These are phyloP conservation scores for Oryza officinalis DNA, from an alignment of 176 grass and related monocot genomes.

Conservation along the genomic window DNA sequence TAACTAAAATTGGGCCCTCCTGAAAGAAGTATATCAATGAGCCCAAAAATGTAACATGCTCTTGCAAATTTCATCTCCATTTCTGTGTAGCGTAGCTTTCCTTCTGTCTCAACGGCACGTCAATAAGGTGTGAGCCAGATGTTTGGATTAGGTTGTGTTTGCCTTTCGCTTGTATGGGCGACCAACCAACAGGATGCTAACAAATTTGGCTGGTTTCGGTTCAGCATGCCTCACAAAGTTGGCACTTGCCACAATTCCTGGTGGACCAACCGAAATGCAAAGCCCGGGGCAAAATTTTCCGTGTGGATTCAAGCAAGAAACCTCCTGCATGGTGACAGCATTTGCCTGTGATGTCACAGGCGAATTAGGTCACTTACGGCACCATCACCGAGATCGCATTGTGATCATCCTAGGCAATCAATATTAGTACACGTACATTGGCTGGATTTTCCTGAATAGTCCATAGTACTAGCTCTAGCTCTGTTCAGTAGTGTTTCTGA, in stretches of 20 bases:
- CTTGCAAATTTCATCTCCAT: neutral
- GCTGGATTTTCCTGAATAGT: slow-evolving; percentile 4
- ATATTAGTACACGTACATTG: neutral
- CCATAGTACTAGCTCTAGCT: neutral
- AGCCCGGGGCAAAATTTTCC: slow-evolving; percentile 22
- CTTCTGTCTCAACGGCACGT: neutral
- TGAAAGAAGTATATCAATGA: neutral
- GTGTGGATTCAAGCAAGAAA: slow-evolving; percentile 20
- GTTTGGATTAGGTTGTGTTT: slow-evolving; percentile 12
- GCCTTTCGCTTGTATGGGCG: slow-evolving; percentile 28
- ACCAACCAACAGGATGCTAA: slow-evolving; percentile 39
- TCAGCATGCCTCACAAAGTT: slow-evolving; percentile 12
- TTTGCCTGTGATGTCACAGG: slow-evolving; percentile 29
- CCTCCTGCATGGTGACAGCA: neutral
- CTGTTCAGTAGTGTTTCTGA: neutral
- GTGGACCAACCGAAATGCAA: slow-evolving; percentile 51
- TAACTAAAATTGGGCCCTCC: neutral
- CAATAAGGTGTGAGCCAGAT: neutral
- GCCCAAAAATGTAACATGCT: neutral
- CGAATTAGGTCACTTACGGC: slow-evolving; percentile 28
- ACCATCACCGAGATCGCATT: slow-evolving; percentile 27
- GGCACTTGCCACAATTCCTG: slow-evolving; percentile 23
- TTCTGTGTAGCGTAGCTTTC: neutral
- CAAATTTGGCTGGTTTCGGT: slow-evolving; percentile 14
- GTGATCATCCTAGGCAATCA: slow-evolving; percentile 23